Evolutionary conservation across 495 filamentous ascomycete species (phyloP), one percentile per base, ranked within the genome.

Genomic region (Eremomyces bilateralis): DNA sequence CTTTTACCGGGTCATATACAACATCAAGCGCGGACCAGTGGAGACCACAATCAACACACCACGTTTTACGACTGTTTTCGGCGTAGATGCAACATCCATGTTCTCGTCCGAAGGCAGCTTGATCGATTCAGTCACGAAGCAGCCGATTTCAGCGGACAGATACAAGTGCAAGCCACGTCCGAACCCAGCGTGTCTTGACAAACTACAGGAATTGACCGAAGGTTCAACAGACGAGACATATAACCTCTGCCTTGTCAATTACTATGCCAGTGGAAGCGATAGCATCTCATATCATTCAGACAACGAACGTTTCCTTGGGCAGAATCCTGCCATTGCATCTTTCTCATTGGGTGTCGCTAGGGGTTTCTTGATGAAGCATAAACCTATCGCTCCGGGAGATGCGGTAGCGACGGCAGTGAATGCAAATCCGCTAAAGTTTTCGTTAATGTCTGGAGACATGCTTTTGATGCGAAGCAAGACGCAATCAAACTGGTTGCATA

Each of bases 181-280:
- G 2, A 62, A 81, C 6, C 77, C 76, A 0, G 47, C 64, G 21
- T 77, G 74, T 45, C 62, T 82, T 1, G 60, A 72, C 25, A 39
- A 50, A 1, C 58, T 81, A 1, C 60, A 65, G 3, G 48, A 48
- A 21, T 45, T 60, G 21, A 66, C 71, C 4, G 69, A 80, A 51
- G 50, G 57, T 3, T 58, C 65, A 3, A 75, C 73, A 1, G 57
- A 57, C n/a, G 56, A 58, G 37, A 62, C 38, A 2, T 82, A 74
- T 51, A 82, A 84, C 43, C 78, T 80, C 53, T 67, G 65, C 36
- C 58, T 82, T 1, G 72, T 81, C 5, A 82, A 81, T 43, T 82
- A 81, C 57, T 81, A 81, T 51, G 65, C 70, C 21, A 60, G 57
- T 19, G 76, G 73, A 1, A 52, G 63, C 8, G 74, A 80, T 51